Percentiles rank a stretch among this genome's conserved stretches.
Evolutionary conservation across 805 yeast genomes (phyloP).

Genomic region (Pichia nanzhaoensis): DNA sequence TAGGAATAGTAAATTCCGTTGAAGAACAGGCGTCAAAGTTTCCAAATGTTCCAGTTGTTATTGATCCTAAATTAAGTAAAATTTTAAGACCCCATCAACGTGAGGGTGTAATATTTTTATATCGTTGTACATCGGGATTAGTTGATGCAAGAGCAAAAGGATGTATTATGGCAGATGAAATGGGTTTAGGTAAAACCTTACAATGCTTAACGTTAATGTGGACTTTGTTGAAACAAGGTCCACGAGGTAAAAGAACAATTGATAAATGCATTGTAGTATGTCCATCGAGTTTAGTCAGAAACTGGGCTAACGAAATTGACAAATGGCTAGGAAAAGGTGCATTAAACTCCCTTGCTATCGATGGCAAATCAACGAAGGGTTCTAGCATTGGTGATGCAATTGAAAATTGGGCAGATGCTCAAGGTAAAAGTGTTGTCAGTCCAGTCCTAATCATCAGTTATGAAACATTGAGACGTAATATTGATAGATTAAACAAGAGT

Average conservation of each 20-base stretch:
- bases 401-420: conserved; percentile 79
- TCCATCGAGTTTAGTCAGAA: conserved; percentile 87
- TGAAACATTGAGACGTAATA: conserved; percentile 86
- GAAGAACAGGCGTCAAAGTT: conserved; percentile 42
- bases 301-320: conserved; percentile 94
- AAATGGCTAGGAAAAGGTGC: conserved; percentile 97
- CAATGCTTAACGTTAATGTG: conserved; percentile 88
- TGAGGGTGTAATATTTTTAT: conserved; percentile 88
- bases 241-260: conserved; percentile 75
- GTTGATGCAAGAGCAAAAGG: conserved; percentile 82
- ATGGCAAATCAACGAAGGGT: conserved; percentile 77
- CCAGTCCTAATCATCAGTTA: conserved; percentile 93
- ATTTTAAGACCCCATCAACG: conserved; percentile 93
- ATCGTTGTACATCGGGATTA: conserved; percentile 85
- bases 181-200: conserved; percentile 92
- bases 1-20: conserved; percentile 59
- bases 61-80: conserved; percentile 81
- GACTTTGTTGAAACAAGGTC: conserved; percentile 86
- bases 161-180: conserved; percentile 98
- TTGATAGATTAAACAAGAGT: conserved; percentile 62
- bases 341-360: conserved; percentile 80
- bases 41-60: conserved; percentile 91
- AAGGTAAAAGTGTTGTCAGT: conserved; percentile 81
- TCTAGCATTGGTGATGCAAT: conserved; percentile 62
- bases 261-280: conserved; percentile 90